Percentiles rank a stretch among this genome's conserved stretches.
Evolutionary conservation across 257 asterid genomes (phyloP).

Genomic region (Coffea eugenioides): DNA sequence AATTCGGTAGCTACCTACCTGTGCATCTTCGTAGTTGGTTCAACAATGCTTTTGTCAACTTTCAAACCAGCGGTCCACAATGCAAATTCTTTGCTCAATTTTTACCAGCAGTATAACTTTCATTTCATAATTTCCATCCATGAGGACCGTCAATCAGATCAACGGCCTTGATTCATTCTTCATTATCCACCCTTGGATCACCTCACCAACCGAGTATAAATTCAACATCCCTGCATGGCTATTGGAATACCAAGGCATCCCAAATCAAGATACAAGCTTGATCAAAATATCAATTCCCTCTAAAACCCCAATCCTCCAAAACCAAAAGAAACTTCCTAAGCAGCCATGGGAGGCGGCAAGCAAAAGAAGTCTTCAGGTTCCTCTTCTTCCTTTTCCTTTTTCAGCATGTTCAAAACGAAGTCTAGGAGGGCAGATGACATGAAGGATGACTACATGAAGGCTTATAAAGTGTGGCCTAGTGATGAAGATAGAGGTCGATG

Average conservation of each 20-base stretch:
- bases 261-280: not conserved
- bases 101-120: slow-evolving; percentile 33
- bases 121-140: slow-evolving; percentile 29
- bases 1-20: not conserved
- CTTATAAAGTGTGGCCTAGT: slow-evolving; percentile 74
- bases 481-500: slow-evolving; percentile 78
- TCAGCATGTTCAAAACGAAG: slow-evolving; percentile 49
- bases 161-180: slow-evolving; percentile 20
- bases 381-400: slow-evolving; percentile 37
- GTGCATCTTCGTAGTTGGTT: not conserved
- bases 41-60: slow-evolving; percentile 30
- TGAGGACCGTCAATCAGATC: slow-evolving; percentile 53
- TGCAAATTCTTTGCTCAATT: slow-evolving; percentile 37
- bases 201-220: slow-evolving; percentile 38
- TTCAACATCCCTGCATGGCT: slow-evolving; percentile 22
- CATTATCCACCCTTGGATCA: slow-evolving; percentile 40
- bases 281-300: not conserved
- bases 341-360: slow-evolving; percentile 54
- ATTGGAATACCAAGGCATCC: slow-evolving; percentile 17
- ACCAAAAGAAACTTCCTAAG: not conserved
- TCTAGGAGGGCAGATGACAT: slow-evolving; percentile 20
- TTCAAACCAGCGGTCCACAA: slow-evolving; percentile 45
- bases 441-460: slow-evolving; percentile 51
- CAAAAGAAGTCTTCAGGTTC: slow-evolving; percentile 41
- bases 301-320: not conserved